Evolutionary conservation across 495 filamentous ascomycete species (phyloP), one percentile per base, ranked within the genome.

Genomic region (Tuber melanosporum): DNA sequence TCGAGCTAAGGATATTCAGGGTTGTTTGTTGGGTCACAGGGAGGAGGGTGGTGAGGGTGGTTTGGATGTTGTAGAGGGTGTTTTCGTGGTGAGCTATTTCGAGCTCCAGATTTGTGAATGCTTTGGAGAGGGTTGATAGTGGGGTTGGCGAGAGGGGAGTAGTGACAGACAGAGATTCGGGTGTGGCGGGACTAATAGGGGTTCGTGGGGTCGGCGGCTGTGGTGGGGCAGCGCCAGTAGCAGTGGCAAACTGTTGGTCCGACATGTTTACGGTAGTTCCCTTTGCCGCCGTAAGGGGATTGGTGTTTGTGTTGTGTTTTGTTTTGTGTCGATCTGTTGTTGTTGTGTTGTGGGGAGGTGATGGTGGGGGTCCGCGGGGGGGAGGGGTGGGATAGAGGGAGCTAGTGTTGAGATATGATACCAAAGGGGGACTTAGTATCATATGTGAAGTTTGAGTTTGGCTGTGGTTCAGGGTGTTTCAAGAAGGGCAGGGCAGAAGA

Each of bases 11-110:
- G 32, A 66, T 66, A 3, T 66, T 85, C 5, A 84, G 80, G 85
- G n/a, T 85, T 66, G 83, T 88, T 39, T 84, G 85, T 47, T 89
- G 85, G 84, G 41, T 87, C 4, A 88, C 88, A 0, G 89, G 89
- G 85, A 85, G 82, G 77, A 88, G 87, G 84, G 71, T 87, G 71
- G 86, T 36, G 26, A 66, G 32, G 3, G 57, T 66, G 12, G 57
- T 66, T 66, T 66, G 57, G 26, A 66, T 66, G 86, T 1, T 83
- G 74, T 79, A 74, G 70, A 1, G 88, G 88, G 26, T 87, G 87
- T 81, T 88, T 87, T 79, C 77, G 75, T 72, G 76, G 22, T 69
- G 82, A 78, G 57, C 57, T 17, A 36, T 12, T 36, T 66, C 57
- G 26, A 66, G 57, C 57, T 66, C 57, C 32, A 66, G 14, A 14